Base-by-base conservation (phyloP, 371 early-diverging fungal genomes). In the Rhizomucor miehei region DNA sequence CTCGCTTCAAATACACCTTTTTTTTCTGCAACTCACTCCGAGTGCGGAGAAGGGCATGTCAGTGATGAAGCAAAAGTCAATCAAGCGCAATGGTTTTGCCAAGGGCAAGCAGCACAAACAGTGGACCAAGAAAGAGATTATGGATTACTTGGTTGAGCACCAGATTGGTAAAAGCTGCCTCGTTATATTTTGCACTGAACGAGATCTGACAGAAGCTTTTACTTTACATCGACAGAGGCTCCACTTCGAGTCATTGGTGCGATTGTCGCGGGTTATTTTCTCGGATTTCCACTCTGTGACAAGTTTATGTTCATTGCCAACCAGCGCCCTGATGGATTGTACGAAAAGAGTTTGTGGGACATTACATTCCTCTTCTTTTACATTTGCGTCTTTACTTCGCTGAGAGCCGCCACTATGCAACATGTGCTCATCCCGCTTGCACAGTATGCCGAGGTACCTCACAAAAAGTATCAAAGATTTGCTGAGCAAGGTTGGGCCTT, bases 401-500 rank as follows among this genome's bases (percentile, higher is more conserved):
- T 82, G 37, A 76, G 88, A 3, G 82, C 83, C 6, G 52, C 65
- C 24, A 53, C 66, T 13, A 87, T 85, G 81, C 56, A 73, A 36
- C 58, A 68, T 44, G 29, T 87, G 1, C 66, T 88, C 16, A 71
- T 72, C 45, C 88, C 89, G 8, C 53, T 86, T 48, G 82, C 81
- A 14, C 43, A 57, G 20, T 62, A 54, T 35, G 49, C 60, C 6
- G 62, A 65, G 14, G 77, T 83, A 38, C 54, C 68, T 43, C 53
- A 52, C 16, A 80, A 75, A 54, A 80, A 84, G 52, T 60, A 68
- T 29, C 69, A 68, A 10, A 77, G 90, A 10, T 89, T 90, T 65
- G 75, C 82, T 39, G 90, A 89, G 53, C 89, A 90, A 44, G 77
- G 82, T 3, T 90, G 87, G 82, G 65, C 77, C 25, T 77, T 75